These are phyloP conservation scores for Cetraspora pellucida DNA, from an alignment of 192 early-diverging fungal species.

Conservation along the genomic window DNA sequence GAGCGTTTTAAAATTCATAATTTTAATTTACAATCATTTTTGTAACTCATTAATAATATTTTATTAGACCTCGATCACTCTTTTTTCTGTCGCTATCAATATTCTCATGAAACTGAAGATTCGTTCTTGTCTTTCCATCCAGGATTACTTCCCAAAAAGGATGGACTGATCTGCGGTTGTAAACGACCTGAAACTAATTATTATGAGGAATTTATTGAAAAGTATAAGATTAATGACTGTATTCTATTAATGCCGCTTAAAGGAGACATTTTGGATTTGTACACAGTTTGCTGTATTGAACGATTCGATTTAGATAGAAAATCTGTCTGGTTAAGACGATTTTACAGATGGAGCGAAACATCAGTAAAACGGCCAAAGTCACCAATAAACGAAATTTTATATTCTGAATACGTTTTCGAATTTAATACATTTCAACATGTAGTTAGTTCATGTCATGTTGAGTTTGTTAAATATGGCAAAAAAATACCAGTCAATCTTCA, in stretches of 20 bases:
- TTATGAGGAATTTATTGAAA: background rate
- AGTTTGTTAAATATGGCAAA: background rate
- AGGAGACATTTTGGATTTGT: background rate
- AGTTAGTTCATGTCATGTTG: constrained; percentile 18
- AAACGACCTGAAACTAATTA: too few species aligned
- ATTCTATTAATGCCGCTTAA: background rate
- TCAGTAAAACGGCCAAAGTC: background rate
- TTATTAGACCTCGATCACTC: background rate
- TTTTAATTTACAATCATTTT: background rate
- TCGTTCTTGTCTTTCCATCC: background rate
- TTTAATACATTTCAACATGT: background rate
- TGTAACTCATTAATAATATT: background rate
- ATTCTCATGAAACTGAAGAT: background rate
- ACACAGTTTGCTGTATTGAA: constrained; percentile 20
- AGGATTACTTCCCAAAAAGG: background rate
- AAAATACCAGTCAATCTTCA: constrained; percentile 28
- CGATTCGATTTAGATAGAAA: background rate
- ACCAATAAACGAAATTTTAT: constrained; percentile 23
- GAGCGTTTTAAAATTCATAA: background rate
- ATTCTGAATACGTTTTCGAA: constrained; percentile 23
- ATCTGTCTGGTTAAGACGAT: background rate
- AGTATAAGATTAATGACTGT: constrained; percentile 23
- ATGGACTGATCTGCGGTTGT: constrained; percentile 1
- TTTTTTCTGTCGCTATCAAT: constrained; percentile 24
- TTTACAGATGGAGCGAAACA: constrained; percentile 6